These are phyloP conservation scores for Mucor lusitanicus DNA, from an alignment of 371 early-diverging fungal species.

Conservation along the genomic window DNA sequence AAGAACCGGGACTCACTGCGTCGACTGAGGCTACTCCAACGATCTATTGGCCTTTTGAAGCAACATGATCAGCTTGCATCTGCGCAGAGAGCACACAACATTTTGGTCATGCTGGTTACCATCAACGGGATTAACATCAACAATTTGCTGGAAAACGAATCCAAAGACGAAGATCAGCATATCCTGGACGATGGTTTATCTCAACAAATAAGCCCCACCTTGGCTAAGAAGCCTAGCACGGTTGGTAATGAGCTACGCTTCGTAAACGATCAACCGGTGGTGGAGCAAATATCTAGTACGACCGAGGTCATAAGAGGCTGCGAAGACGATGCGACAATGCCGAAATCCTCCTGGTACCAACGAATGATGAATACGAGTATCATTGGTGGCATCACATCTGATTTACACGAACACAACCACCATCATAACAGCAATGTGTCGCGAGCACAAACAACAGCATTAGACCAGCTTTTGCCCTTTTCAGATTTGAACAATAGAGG, in stretches of 20 bases:
- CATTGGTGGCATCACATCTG: slow-evolving; percentile 49
- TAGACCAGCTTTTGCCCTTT: slow-evolving; percentile 10
- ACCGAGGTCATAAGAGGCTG: background rate
- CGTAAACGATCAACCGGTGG: background rate
- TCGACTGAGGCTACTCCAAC: slow-evolving; percentile 16
- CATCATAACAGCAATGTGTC: slow-evolving; percentile 3
- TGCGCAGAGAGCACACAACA: slow-evolving; percentile 38
- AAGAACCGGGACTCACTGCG: slow-evolving; percentile 27
- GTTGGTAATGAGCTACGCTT: background rate
- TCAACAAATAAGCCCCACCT: background rate
- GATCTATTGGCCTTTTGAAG: slow-evolving; percentile 27
- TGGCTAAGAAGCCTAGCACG: background rate
- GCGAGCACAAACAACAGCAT: slow-evolving; percentile 11
- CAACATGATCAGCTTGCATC: slow-evolving; percentile 30
- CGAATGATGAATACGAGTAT: slow-evolving; percentile 49
- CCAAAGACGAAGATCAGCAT: slow-evolving; percentile 6
- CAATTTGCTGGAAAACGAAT: slow-evolving; percentile 5
- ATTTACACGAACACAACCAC: slow-evolving; percentile 31
- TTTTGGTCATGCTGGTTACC: slow-evolving; percentile 34
- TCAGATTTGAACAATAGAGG: background rate
- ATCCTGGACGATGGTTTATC: background rate
- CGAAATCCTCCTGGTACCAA: slow-evolving; percentile 40
- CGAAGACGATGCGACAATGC: slow-evolving; percentile 20
- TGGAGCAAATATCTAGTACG: slow-evolving; percentile 4
- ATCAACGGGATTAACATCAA: slow-evolving; percentile 28